Conservation (phyloP, 129 eudicot genomes). For the Flaveria trinervia region DNA sequence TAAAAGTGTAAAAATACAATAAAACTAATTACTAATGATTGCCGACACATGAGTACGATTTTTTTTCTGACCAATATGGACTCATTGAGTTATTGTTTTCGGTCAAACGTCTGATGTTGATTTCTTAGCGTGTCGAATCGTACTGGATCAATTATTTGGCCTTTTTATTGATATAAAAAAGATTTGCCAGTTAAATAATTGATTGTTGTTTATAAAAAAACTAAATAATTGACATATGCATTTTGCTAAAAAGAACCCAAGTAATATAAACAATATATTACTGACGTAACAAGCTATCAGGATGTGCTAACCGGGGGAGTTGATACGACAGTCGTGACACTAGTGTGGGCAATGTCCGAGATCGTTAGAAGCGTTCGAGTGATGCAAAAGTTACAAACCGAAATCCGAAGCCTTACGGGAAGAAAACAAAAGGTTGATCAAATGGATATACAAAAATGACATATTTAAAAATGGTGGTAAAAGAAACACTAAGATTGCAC, state of each 20-base stretch:
- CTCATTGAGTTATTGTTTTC: no score
- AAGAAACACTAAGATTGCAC: constrained; percentile 56
- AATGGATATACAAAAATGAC: constrained; percentile 49
- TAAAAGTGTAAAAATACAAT: no score
- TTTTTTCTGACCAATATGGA: background rate
- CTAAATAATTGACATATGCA: no score
- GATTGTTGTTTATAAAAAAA: no score
- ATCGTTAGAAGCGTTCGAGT: constrained; percentile 38
- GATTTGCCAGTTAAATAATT: no score
- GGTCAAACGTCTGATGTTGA: no score
- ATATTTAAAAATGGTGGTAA: constrained; percentile 58
- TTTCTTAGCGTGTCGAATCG: no score
- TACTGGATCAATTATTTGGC: no score
- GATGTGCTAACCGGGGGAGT: constrained; percentile 40
- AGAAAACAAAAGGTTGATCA: constrained; percentile 24
- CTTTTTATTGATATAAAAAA: no score
- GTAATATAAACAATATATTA: background rate
- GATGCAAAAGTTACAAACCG: constrained; percentile 52
- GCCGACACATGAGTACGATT: background rate
- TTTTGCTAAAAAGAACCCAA: no score
- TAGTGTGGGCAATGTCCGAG: constrained; percentile 77
- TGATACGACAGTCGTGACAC: constrained; percentile 47
- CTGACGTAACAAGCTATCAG: constrained; percentile 18
- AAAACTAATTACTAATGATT: no score
- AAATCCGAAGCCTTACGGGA: constrained; percentile 35